Evolutionary conservation across 169 alveolate genomes (phyloP).

Genomic region (Cryptosporidium sp.): DNA sequence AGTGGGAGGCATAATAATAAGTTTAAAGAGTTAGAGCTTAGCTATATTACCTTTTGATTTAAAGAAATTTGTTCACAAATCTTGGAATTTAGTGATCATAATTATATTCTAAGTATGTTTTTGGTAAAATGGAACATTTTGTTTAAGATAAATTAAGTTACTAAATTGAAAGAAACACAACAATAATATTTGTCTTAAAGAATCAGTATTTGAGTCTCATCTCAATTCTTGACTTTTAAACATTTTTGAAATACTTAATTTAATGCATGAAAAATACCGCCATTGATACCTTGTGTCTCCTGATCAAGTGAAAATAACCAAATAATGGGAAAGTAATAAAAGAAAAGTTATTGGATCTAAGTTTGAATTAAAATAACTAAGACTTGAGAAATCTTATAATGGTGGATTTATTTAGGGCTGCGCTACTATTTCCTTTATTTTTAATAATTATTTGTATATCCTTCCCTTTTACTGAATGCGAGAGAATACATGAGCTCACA

Average conservation of each 20-base stretch:
- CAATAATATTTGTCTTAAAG: not conserved
- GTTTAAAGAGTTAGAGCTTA: not conserved
- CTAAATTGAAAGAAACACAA: too few species aligned
- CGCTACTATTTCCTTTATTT: not conserved
- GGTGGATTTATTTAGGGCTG: not conserved
- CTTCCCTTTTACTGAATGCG: constrained; percentile 3
- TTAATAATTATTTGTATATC: not conserved
- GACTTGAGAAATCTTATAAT: not conserved
- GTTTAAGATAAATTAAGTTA: too few species aligned
- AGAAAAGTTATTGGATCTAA: constrained; percentile 6
- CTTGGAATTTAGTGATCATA: not conserved
- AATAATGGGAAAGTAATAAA: constrained; percentile 14
- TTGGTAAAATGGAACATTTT: too few species aligned
- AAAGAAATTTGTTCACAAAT: too few species aligned
- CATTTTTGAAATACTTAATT: not conserved
- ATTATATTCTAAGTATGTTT: too few species aligned
- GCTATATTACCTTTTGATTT: not conserved
- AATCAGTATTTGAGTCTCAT: not conserved
- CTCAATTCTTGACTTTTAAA: not conserved
- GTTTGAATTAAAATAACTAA: not conserved
- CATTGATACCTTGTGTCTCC: constrained; percentile 24
- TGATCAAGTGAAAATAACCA: constrained; percentile 25
- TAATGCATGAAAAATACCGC: constrained; percentile 37
- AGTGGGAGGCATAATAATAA: not conserved
- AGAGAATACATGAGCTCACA: constrained; percentile 43